Base-by-base conservation (phyloP, 2,329 filamentous ascomycete species). In the Penicillium griseofulvum region DNA sequence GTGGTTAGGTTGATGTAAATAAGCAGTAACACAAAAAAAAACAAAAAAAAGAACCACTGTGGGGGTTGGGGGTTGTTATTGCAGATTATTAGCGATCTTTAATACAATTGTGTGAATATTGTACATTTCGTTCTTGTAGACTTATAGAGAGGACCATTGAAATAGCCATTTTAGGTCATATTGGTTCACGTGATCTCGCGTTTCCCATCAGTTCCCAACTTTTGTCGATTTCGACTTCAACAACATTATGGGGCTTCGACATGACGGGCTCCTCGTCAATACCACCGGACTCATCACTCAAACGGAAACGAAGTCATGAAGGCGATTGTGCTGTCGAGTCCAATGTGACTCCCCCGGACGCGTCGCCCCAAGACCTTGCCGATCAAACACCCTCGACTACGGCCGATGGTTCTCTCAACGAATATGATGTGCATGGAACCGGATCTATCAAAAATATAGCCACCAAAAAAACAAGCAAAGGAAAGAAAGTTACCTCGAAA, bases 141-240 rank as follows among this genome's bases (percentile, higher is more conserved):
- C n/a, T n/a, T n/a, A n/a, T n/a, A 43, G 11, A 2, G n/a, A 29
- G 26, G 16, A 14, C 17, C 19, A 4, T 38, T 33, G 33, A n/a
- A 68, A 19, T 48, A 2, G 70, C 71, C 7, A 69, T 2, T 46
- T 75, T 74, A 22, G 70, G 19, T 44, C 28, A 55, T 49, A 54
- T 46, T 38, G 36, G 4, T 12, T 0, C 58, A 60, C 58, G 58
- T 60, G 58, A 60, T 9, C 33, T 51, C 58, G 58, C 56, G 56
- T 60, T 44, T 50, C 48, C 43, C 34, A 8, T 38, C 41, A 52
- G 29, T 7, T 10, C 11, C 4, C 14, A 17, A 29, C 29, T 39
- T 49, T 31, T 26, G 17, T 36, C 33, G 6, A 44, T 19, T 19
- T 39, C 41, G 36, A 28, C 16, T 17, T 0, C n/a, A 29, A 28